phyloP scores from a whole-genome alignment of 192 early-diverging fungal genomes.

The Irineochytrium annulatum region DNA sequence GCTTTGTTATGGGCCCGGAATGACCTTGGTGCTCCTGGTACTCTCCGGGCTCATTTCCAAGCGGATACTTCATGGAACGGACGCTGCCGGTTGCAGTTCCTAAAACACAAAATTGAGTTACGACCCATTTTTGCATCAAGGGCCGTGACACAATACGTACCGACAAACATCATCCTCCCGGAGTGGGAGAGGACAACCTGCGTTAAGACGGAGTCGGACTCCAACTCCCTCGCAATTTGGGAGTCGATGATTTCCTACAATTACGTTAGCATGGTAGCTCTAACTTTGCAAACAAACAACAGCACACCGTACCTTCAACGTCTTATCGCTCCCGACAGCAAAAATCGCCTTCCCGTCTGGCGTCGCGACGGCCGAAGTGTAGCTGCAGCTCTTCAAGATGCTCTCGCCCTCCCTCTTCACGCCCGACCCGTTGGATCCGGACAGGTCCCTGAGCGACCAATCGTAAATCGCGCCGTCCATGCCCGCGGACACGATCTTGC shows the following conservation, averaged over 20 bases:
- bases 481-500: slow-evolving; percentile 51
- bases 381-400: slow-evolving; percentile 57
- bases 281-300: not conserved
- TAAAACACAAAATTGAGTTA: slow-evolving; percentile 6
- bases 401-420: slow-evolving; percentile 54
- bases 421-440: slow-evolving; percentile 23
- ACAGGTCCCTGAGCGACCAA: slow-evolving; percentile 50
- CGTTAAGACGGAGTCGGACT: slow-evolving; percentile 48
- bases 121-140: not conserved
- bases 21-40: slow-evolving; percentile 62
- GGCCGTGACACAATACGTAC: too few species aligned
- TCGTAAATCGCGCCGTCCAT: slow-evolving; percentile 62
- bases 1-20: slow-evolving; percentile 45
- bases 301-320: slow-evolving; percentile 45
- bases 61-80: slow-evolving; percentile 55
- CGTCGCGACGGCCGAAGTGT: slow-evolving; percentile 48
- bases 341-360: slow-evolving; percentile 49
- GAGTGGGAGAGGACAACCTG: slow-evolving; percentile 57
- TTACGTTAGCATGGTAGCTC: not conserved
- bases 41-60: slow-evolving; percentile 39
- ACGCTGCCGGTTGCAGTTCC: slow-evolving; percentile 51
- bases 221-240: slow-evolving; percentile 50
- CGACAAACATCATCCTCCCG: slow-evolving; percentile 61
- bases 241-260: slow-evolving; percentile 56
- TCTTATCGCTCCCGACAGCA: slow-evolving; percentile 58